Base-by-base conservation (phyloP, 495 filamentous ascomycete genomes). In the Penicillium alfredii region DNA sequence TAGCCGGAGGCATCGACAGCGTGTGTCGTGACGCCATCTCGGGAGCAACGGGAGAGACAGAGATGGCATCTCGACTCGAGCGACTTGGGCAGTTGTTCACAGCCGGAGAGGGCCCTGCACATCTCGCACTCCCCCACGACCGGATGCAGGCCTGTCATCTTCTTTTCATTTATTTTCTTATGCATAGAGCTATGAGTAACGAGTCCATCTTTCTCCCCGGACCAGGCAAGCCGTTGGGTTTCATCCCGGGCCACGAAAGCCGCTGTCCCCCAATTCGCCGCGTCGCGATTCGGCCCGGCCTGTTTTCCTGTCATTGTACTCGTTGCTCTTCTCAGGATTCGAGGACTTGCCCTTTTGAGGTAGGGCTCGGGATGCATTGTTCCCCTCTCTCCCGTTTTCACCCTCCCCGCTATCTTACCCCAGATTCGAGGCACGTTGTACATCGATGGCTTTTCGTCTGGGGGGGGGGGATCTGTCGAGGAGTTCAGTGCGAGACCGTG, bases 191-290 rank as follows among this genome's bases (percentile, higher is more conserved):
- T n/a, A 49, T 44, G 46, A 36, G 37, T 45, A 30, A 38, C 40
- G 30, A 9, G 23, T 25, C 11, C 23, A 25, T 2, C 11, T 25
- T 4, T 19, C 32, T 21, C 14, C 39, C 21, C 20, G 30, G 52
- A 44, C 35, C 35, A 34, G 49, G 46, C 31, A 35, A 27, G 34
- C 49, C 49, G 42, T 56, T 53, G 42, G 31, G 46, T 56, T 53
- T 53, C 43, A 47, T 46, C 42, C 36, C 17, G 44, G 51, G 34
- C 48, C 30, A 47, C 34, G 11, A 38, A 35, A 13, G 17, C 23
- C 36, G 19, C 25, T 27, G 26, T n/a, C n/a, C n/a, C n/a, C 34
- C 30, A 32, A 47, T 43, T 52, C 49, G 46, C 46, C 45, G 43
- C 46, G 53, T 56, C 44, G 13, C 17, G 30, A 53, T 51, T 51